phyloP scores from a whole-genome alignment of 2,329 filamentous ascomycete genomes.

The Neofusicoccum kwambonambiense region DNA sequence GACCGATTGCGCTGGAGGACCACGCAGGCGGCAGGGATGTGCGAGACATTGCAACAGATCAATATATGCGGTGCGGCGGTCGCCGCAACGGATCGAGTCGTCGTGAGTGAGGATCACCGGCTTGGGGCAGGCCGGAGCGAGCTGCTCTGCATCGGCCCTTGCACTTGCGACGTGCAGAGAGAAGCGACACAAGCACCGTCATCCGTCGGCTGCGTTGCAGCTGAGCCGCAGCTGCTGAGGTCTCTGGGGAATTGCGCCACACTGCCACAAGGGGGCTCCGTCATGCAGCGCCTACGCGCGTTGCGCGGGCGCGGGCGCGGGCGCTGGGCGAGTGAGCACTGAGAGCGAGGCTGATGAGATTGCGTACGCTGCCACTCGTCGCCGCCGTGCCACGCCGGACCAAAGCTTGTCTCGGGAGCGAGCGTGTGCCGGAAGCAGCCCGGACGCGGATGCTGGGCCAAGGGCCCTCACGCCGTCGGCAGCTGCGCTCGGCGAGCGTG shows the following conservation, averaged over 20 bases:
- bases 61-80: slow-evolving; percentile 12
- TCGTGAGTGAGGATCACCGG: not conserved
- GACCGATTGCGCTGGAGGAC: not conserved
- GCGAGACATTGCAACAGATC: slow-evolving; percentile 11
- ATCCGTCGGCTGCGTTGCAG: not conserved
- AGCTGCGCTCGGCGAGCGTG: not conserved
- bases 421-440: not conserved
- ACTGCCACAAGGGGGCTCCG: not conserved
- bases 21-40: not conserved
- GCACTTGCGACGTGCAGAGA: not conserved
- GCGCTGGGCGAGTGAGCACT: too few species aligned
- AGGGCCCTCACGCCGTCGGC: not conserved
- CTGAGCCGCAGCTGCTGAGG: not conserved
- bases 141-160: not conserved
- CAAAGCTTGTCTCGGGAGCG: slow-evolving; percentile 2
- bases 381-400: not conserved
- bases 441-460: not conserved
- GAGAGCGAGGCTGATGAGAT: slow-evolving; percentile 3
- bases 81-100: slow-evolving; percentile 11
- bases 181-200: not conserved
- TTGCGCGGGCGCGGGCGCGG: not conserved
- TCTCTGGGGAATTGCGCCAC: not conserved
- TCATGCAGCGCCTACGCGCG: not conserved
- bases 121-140: not conserved
- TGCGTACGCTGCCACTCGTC: not conserved